phyloP scores from a whole-genome alignment of 1,284 basidiomycete species.

The Marasmius tenuissimus region DNA sequence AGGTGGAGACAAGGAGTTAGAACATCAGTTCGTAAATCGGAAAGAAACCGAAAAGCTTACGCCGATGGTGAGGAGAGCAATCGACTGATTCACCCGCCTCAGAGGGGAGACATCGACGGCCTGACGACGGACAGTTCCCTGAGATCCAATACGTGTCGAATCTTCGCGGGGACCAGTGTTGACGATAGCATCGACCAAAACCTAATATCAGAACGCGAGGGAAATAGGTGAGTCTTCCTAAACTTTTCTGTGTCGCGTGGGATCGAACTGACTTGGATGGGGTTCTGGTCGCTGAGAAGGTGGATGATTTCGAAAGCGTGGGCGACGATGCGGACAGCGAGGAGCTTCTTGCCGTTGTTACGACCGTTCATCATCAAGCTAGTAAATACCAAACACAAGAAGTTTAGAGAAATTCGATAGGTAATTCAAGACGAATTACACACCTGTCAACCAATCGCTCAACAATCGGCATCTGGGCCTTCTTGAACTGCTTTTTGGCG shows the following conservation, averaged over 20 bases:
- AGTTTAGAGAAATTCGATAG: not conserved
- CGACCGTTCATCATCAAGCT: constrained; percentile 99
- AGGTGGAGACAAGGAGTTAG: constrained; percentile 12
- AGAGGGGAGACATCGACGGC: constrained; percentile 99
- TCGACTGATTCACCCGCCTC: constrained; percentile 97
- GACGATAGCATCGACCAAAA: constrained; percentile 97
- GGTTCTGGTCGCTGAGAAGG: constrained; percentile 99
- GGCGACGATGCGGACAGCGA: constrained; percentile 98
- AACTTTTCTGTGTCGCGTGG: not conserved
- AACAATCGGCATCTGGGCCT: constrained; percentile 99
- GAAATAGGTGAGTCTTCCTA: not conserved
- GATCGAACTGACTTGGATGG: constrained; percentile 79
- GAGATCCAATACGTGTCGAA: constrained; percentile 99
- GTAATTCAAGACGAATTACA: constrained; percentile 25
- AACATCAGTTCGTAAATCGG: not conserved
- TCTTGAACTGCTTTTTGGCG: constrained; percentile 99
- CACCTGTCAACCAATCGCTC: constrained; percentile 98
- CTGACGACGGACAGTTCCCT: constrained; percentile 99
- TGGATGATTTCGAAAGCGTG: constrained; percentile 99
- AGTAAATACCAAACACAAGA: constrained; percentile 8
- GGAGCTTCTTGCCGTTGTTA: constrained; percentile 99
- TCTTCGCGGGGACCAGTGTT: constrained; percentile 99
- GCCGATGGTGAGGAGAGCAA: constrained; percentile 94
- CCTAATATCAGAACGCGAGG: constrained; percentile 35
- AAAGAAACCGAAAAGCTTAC: constrained; percentile 47